Base-by-base conservation (phyloP, 2,329 filamentous ascomycete genomes). In the Claviceps digitariae region DNA sequence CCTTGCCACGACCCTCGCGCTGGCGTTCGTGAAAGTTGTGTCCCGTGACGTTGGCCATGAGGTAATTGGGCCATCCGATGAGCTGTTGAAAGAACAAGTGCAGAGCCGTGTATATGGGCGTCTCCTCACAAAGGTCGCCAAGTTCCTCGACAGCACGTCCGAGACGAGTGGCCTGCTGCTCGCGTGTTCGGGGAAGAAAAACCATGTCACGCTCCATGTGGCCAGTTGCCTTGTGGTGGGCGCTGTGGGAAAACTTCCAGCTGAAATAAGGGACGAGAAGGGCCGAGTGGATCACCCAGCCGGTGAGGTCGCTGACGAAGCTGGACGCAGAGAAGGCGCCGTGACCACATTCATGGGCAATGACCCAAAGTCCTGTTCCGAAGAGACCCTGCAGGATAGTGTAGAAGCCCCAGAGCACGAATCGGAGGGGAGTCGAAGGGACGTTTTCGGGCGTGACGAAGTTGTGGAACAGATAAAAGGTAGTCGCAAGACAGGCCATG, bases 131-230 rank as follows among this genome's bases (percentile, higher is more conserved):
- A 56, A 98, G 78, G 74, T 98, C 91, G 55, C 81, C 74, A 55
- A 98, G 73, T 72, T 97, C 88, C 69, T 96, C 88, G 52, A 78
- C 75, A 55, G 90, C 63, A 63, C 78, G 80, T 64, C 90, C 88
- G 56, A 91, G 69, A 55, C 86, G 84, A 56, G 76, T 78, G 59
- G 90, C 88, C 65, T 87, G 90, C 67, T 86, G 74, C 60, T 93
- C 82, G 55, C 90, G 84, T 53, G 90, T 95, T 72, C 88, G 88
- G 56, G 93, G 93, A n/a, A 97, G 78, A 68, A 96, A 97, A 58
- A 97, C 93, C 93, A 98, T 98, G 73, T 98, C 93, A 61, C 91
- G 88, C 73, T 94, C 90, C 74, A 98, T 84, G 78, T 98, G 82
- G 63, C 90, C 93, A 41, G 93, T 98, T 59, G 90, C 90, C 81